These are phyloP conservation scores for Mortierella sp. DNA, from an alignment of 371 early-diverging fungal genomes.

Conservation along the genomic window DNA sequence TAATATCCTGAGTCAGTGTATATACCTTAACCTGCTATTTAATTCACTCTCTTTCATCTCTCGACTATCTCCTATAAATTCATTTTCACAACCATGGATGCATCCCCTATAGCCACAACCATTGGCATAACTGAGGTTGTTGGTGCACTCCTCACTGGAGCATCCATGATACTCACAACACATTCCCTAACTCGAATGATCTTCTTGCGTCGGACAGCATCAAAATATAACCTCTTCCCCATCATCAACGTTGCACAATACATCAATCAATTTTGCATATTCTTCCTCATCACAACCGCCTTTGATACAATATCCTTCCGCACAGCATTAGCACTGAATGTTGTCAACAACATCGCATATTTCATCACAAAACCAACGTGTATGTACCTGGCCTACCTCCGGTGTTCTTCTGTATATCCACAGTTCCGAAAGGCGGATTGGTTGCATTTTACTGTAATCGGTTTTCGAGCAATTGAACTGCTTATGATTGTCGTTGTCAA, in stretches of 20 bases:
- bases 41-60: neutral
- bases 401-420: slow-evolving; percentile 40
- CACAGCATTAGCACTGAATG: slow-evolving; percentile 34
- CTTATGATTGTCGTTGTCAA: slow-evolving; percentile 27
- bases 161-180: slow-evolving; percentile 33
- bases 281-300: slow-evolving; percentile 28
- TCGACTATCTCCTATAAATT: no score
- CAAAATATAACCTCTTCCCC: slow-evolving; percentile 45
- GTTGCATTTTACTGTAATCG: slow-evolving; percentile 27
- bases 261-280: slow-evolving; percentile 34
- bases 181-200: slow-evolving; percentile 46
- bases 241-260: slow-evolving; percentile 44
- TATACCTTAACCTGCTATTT: neutral
- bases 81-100: neutral
- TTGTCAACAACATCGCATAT: slow-evolving; percentile 33
- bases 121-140: slow-evolving; percentile 28
- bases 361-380: slow-evolving; percentile 39
- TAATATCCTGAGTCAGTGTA: no score
- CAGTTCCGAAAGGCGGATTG: slow-evolving; percentile 14
- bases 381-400: slow-evolving; percentile 51
- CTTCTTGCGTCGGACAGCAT: slow-evolving; percentile 35
- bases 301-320: slow-evolving; percentile 18
- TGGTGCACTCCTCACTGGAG: slow-evolving; percentile 37
- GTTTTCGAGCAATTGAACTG: slow-evolving; percentile 29
- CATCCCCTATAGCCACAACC: slow-evolving; percentile 8